These are phyloP conservation scores for Aspergillus wentii DNA, from an alignment of 495 filamentous ascomycete genomes.

Conservation along the genomic window DNA sequence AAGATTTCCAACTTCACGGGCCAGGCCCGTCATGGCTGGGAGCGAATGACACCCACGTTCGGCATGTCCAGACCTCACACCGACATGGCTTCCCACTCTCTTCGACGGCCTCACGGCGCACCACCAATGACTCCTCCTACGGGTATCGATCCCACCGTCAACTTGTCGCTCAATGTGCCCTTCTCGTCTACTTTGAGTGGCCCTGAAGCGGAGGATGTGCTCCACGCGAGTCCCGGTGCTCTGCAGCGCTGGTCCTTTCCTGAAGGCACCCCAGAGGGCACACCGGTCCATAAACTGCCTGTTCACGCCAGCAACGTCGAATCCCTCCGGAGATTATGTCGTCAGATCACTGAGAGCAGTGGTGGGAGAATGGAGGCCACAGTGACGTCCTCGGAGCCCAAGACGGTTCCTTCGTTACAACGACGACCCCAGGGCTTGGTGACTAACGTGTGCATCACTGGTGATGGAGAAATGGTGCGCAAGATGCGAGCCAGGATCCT, in stretches of 20 bases:
- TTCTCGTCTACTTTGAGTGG: slow-evolving; percentile 88
- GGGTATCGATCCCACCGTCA: slow-evolving; percentile 63
- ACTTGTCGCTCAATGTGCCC: slow-evolving; percentile 88
- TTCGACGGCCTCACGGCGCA: slow-evolving; percentile 64
- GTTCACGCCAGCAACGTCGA: slow-evolving; percentile 83
- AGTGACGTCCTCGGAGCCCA: slow-evolving; percentile 77
- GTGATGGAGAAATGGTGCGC: slow-evolving; percentile 74
- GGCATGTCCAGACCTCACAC: slow-evolving; percentile 72
- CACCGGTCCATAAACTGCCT: slow-evolving; percentile 78
- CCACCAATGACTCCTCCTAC: slow-evolving; percentile 62
- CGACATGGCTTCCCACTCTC: slow-evolving; percentile 66
- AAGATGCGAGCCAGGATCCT: slow-evolving; percentile 80
- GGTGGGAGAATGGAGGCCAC: slow-evolving; percentile 70
- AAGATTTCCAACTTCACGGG: slow-evolving; percentile 84
- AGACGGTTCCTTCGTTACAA: slow-evolving; percentile 62
- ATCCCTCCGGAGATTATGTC: slow-evolving; percentile 68
- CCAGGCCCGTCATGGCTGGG: slow-evolving; percentile 83
- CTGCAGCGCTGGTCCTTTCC: slow-evolving; percentile 88
- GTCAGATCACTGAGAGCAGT: slow-evolving; percentile 67
- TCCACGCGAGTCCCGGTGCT: slow-evolving; percentile 80
- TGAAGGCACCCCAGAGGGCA: slow-evolving; percentile 75
- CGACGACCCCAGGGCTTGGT: slow-evolving; percentile 68
- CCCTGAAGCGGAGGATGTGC: slow-evolving; percentile 84
- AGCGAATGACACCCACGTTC: slow-evolving; percentile 82
- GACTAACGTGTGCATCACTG: slow-evolving; percentile 86